phyloP scores from a whole-genome alignment of 805 yeast species.

The Candida gorgasii region DNA sequence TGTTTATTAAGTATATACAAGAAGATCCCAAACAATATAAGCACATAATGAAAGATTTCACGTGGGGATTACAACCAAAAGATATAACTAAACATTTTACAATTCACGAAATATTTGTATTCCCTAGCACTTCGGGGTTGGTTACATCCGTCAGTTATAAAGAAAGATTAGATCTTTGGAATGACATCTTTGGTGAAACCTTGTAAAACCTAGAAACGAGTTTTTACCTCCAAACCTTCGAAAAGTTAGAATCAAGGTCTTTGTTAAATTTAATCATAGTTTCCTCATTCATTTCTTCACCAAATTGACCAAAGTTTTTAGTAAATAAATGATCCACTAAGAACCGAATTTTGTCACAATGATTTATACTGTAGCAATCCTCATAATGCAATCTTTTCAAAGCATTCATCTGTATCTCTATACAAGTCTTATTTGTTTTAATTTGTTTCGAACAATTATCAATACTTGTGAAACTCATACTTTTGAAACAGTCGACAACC shows the following conservation, averaged over 20 bases:
- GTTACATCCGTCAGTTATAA: slow-evolving; percentile 51
- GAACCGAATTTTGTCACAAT: slow-evolving; percentile 38
- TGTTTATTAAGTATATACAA: slow-evolving; percentile 41
- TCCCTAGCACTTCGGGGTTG: slow-evolving; percentile 74
- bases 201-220: too few species aligned
- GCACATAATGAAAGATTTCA: slow-evolving; percentile 27
- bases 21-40: slow-evolving; percentile 18
- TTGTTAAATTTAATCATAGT: slow-evolving; percentile 25
- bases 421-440: slow-evolving; percentile 26
- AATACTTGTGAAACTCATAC: slow-evolving; percentile 28
- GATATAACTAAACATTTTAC: slow-evolving; percentile 21
- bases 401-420: slow-evolving; percentile 36
- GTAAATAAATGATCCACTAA: slow-evolving; percentile 37
- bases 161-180: slow-evolving; percentile 53
- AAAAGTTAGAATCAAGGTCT: slow-evolving; percentile 32
- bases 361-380: slow-evolving; percentile 34
- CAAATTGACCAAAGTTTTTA: slow-evolving; percentile 39
- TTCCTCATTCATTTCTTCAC: slow-evolving; percentile 29
- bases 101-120: slow-evolving; percentile 48
- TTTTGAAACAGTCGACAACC: slow-evolving; percentile 37
- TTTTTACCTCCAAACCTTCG: slow-evolving; percentile 35
- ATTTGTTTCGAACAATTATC: slow-evolving; percentile 34
- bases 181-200: slow-evolving; percentile 28
- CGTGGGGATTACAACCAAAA: slow-evolving; percentile 50
- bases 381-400: slow-evolving; percentile 34